These are phyloP conservation scores for Pyricularia sp. DNA, from an alignment of 2,329 filamentous ascomycete species.

Conservation along the genomic window DNA sequence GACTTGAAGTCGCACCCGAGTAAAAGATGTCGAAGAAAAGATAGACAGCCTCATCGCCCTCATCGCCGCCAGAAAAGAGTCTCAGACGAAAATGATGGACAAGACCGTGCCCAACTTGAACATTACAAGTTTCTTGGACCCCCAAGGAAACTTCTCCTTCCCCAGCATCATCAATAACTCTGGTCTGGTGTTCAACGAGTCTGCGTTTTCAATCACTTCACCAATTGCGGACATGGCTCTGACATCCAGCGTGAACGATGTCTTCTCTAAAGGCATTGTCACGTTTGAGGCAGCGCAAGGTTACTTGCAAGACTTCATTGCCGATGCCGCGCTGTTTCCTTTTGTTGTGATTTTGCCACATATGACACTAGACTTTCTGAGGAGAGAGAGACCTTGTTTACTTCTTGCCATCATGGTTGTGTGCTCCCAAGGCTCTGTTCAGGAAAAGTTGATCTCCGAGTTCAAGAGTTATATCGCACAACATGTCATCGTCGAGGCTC, in stretches of 20 bases:
- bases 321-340: constrained; percentile 8
- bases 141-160: not conserved
- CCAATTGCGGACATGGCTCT: constrained; percentile 5
- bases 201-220: not conserved
- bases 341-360: constrained; percentile 11
- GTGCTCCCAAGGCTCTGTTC: constrained; percentile 1
- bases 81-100: not conserved
- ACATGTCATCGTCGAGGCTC: constrained; percentile 11
- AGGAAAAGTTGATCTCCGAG: constrained; percentile 11
- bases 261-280: constrained; percentile 8
- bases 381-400: constrained; percentile 12
- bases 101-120: not conserved
- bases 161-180: not conserved
- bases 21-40: constrained; percentile 15
- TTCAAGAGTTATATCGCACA: constrained; percentile 13
- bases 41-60: constrained; percentile 19
- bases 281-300: constrained; percentile 7
- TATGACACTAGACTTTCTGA: constrained; percentile 9
- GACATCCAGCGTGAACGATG: constrained; percentile 8
- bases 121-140: not conserved
- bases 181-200: not conserved
- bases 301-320: constrained; percentile 7
- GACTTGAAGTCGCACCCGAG: constrained; percentile 11
- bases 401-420: constrained; percentile 11
- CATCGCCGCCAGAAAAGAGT: constrained; percentile 16